Evolutionary conservation across 75 land plant genomes (phyloP).

Genomic region (Cunninghamia lanceolata): DNA sequence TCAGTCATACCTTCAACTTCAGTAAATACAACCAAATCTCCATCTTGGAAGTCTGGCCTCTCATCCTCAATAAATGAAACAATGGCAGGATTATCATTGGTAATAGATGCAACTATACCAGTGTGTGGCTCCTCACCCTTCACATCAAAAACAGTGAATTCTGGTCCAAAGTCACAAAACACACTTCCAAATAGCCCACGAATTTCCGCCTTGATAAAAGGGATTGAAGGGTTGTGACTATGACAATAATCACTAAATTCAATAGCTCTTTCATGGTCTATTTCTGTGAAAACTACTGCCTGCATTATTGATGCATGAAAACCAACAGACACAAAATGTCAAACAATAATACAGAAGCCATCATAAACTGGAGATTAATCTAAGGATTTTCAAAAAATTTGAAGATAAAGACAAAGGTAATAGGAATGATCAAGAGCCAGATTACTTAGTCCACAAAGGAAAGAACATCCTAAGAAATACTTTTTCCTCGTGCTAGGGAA

Average conservation of each 20-base stretch:
- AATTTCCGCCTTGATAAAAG: constrained; percentile 80
- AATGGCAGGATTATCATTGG: constrained; percentile 76
- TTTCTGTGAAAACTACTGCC: constrained; percentile 69
- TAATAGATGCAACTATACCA: constrained; percentile 83
- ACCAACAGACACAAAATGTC: background rate
- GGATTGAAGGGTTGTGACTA: constrained; percentile 67
- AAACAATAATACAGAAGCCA: background rate
- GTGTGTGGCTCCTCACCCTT: constrained; percentile 93
- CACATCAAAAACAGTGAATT: constrained; percentile 80
- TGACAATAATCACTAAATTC: constrained; percentile 76
- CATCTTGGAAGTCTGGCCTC: constrained; percentile 88
- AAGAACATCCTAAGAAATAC: background rate
- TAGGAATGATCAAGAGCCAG: background rate
- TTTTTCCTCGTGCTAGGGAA: background rate
- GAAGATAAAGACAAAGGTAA: constrained; percentile 1
- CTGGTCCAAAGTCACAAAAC: constrained; percentile 92
- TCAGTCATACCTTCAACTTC: constrained; percentile 88
- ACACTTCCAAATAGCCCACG: constrained; percentile 84
- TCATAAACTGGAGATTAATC: background rate
- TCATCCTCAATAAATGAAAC: constrained; percentile 93
- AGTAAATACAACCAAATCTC: constrained; percentile 85
- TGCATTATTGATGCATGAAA: constrained; percentile 3
- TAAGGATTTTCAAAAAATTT: background rate
- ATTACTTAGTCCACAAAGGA: background rate
- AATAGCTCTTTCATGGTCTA: constrained; percentile 53